Evolutionary conservation across 2,329 filamentous ascomycete genomes (phyloP).

Genomic region (Tolypocladium endophyticum): DNA sequence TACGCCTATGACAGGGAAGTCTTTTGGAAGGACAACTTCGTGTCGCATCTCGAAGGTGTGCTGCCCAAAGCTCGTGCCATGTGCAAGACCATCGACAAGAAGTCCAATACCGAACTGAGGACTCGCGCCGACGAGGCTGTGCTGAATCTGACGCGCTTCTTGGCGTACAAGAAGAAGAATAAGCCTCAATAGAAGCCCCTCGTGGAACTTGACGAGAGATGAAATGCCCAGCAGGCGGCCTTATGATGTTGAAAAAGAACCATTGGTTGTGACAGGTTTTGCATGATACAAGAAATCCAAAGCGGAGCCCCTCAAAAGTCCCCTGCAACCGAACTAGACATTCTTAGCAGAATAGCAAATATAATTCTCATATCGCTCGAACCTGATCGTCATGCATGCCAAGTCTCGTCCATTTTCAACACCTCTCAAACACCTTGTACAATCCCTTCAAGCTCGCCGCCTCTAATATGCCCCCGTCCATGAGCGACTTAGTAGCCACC

Average conservation of each 20-base stretch:
- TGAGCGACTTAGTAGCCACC: conserved; percentile 68
- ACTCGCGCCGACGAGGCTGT: conserved; percentile 48
- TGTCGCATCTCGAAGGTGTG: conserved; percentile 45
- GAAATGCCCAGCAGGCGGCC: background rate
- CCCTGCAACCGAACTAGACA: background rate
- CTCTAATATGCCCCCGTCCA: conserved; percentile 68
- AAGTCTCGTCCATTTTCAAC: conserved; percentile 36
- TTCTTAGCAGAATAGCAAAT: background rate
- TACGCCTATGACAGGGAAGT: conserved; percentile 48
- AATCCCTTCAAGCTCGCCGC: conserved; percentile 86
- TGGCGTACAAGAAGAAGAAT: conserved; percentile 55
- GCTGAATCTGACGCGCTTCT: conserved; percentile 50
- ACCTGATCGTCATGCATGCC: background rate
- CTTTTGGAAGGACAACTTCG: conserved; percentile 52
- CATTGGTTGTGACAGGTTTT: background rate
- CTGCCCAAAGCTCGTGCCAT: conserved; percentile 43
- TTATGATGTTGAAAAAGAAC: background rate
- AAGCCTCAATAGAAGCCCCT: conserved; percentile 15
- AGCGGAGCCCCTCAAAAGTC: background rate
- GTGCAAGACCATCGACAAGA: conserved; percentile 52
- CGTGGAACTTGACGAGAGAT: background rate
- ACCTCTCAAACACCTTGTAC: conserved; percentile 91
- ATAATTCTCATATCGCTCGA: background rate
- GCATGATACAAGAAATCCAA: background rate
- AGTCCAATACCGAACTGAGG: conserved; percentile 44